Evolutionary conservation across 495 filamentous ascomycete genomes (phyloP), one percentile per base, ranked within the genome.

Genomic region (Hypoxylon crocopeplum): DNA sequence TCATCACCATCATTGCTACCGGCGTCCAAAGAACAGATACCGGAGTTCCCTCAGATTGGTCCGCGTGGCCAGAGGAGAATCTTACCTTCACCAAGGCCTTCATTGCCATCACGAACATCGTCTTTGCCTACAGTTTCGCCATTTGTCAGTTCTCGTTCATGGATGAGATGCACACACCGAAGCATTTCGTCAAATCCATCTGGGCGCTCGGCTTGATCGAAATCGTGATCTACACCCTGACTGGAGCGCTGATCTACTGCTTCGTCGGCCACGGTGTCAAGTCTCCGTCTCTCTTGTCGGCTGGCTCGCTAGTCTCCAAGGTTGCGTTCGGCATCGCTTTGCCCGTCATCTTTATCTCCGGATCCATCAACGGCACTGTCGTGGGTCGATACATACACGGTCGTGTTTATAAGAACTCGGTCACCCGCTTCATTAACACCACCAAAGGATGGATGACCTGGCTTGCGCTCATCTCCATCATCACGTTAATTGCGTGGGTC

Each of bases 271-370:
- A 70, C 1, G 71, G 75, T n/a, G 90, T 93, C 33, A 59, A 74
- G 5, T 86, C 85, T 1, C 90, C 90, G 0, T 89, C 89, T 3
- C 79, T 93, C 0, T 80, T 85, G 12, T 86, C 86, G 0, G 84
- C 88, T 7, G 79, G 83, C 8, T 73, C 75, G 1, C 21, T 83
- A 0, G 68, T 93, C 12, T 81, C 83, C 52, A 91, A 90, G 71
- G 70, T 92, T 30, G 88, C 89, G 2, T 96, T 89, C 64, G 91
- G 90, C 13, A 77, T 95, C 54, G 90, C 90, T 24, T 77, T 91
- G 12, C 91, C 91, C 48, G 88, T 93, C 29, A 88, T 93, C 69
- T 87, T 90, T 71, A 88, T 69, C 79, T 83, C 81, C 19, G 84
- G 84, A 10, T 82, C 79, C 47, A 86, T 86, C 75, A 85, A 85